Conservation (phyloP, 2,329 filamentous ascomycete species). For the Helotiales sp. region DNA sequence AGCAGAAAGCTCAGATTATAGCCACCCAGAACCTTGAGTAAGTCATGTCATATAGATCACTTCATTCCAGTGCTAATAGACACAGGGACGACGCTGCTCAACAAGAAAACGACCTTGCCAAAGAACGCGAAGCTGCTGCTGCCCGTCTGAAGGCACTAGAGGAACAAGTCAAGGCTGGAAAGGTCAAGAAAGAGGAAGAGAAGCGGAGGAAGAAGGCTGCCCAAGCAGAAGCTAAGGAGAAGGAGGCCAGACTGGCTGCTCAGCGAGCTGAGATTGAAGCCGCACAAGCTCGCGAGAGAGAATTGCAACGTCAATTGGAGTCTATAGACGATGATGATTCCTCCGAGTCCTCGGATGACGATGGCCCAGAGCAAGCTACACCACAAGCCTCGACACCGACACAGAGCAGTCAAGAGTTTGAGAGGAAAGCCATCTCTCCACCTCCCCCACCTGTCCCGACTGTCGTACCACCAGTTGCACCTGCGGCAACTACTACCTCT, state of each 20-base stretch:
- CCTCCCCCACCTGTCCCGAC: slow-evolving; percentile 56
- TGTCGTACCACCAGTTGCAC: slow-evolving; percentile 47
- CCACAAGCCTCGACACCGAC: slow-evolving; percentile 61
- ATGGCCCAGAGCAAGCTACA: slow-evolving; percentile 70
- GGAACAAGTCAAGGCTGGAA: slow-evolving; percentile 90
- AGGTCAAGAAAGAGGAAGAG: slow-evolving; percentile 94
- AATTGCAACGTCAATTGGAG: slow-evolving; percentile 85
- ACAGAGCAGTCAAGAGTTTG: slow-evolving; percentile 53
- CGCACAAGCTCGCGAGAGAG: slow-evolving; percentile 83
- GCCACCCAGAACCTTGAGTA: slow-evolving; percentile 81
- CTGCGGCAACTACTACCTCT: slow-evolving; percentile 37
- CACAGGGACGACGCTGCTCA: slow-evolving; percentile 68
- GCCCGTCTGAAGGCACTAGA: slow-evolving; percentile 86
- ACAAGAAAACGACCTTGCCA: slow-evolving; percentile 78
- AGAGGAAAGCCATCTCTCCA: slow-evolving; percentile 48
- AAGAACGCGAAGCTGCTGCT: slow-evolving; percentile 77
- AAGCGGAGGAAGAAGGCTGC: slow-evolving; percentile 91
- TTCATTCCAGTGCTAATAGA: slow-evolving; percentile 19
- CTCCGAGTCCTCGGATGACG: slow-evolving; percentile 80
- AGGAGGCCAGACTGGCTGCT: slow-evolving; percentile 79
- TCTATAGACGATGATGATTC: slow-evolving; percentile 65
- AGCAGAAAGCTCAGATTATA: slow-evolving; percentile 74
- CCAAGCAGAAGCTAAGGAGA: slow-evolving; percentile 81
- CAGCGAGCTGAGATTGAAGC: slow-evolving; percentile 91
- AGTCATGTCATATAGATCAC: slow-evolving; percentile 43